Base-by-base conservation (phyloP, 2,329 filamentous ascomycete species). In the Diaporthe sp. region DNA sequence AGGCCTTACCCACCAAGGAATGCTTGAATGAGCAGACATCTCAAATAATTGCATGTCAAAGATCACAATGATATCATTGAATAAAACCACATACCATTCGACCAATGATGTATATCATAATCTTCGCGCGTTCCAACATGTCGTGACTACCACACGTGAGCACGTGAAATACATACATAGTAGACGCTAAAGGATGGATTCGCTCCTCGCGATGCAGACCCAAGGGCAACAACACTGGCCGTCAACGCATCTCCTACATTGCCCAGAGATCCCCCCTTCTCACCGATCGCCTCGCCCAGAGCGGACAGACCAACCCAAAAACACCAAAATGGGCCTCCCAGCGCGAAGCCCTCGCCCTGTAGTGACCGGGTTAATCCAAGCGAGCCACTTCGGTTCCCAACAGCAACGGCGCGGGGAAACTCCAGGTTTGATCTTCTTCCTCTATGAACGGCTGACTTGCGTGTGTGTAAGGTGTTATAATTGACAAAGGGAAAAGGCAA, bases 401-500 rank as follows among this genome's bases (percentile, higher is more conserved):
- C 73, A 68, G 39, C 73, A 61, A 57, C 53, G 47, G 55, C 28
- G 25, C 20, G 51, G 60, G 49, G 31, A 67, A 73, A 65, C 57
- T 67, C 73, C 47, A 57, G 44, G 25, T 70, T 49, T 71, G 49
- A 34, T 71, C 57, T 25, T 55, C 49, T 63, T 67, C 49, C 49
- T 76, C 75, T 76, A 76, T 76, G 72, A 28, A 60, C 72, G 68
- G 72, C 67, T 51, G 47, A 68, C 31, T 68, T 53, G 63, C 31
- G 31, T n/a, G 44, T 70, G 57, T 65, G 58, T 28, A 28, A 57
- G 44, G 55, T 76, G 58, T 74, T 72, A 75, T 76, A 71, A 51
- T 74, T 51, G 58, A 74, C 51, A 76, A 75, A 76, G 44, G 61
- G 61, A 55, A 76, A 75, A 53, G 68, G 73, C 37, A 75, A 68